Evolutionary conservation across 2,329 filamentous ascomycete genomes (phyloP).

Genomic region (Apiospora aurea): DNA sequence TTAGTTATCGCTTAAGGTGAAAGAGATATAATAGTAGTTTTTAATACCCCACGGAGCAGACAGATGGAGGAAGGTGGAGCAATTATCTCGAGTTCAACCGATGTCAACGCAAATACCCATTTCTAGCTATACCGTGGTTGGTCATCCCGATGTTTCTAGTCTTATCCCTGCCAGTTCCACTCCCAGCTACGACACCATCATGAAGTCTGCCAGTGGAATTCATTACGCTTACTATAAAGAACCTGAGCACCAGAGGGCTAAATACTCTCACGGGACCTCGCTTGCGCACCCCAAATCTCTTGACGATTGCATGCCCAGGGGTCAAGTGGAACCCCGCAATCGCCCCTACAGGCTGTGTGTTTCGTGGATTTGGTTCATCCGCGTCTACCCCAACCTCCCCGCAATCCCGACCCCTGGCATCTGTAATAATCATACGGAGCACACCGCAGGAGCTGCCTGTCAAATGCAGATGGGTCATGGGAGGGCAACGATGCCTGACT

Average conservation of each 20-base stretch:
- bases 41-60: neutral
- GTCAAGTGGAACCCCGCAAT: neutral
- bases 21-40: neutral
- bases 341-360: slow-evolving; percentile 1
- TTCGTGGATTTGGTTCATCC: slow-evolving; percentile 28
- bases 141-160: no score
- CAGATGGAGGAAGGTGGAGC: neutral
- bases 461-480: neutral
- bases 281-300: neutral
- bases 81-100: no score
- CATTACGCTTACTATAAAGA: neutral
- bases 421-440: neutral
- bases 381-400: slow-evolving; percentile 25
- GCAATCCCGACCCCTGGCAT: neutral
- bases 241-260: no score
- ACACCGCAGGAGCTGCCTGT: neutral
- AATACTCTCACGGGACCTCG: neutral
- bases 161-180: no score
- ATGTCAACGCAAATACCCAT: no score
- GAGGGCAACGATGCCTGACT: neutral
- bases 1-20: neutral
- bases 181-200: no score
- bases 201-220: no score
- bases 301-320: neutral
- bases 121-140: no score